Base-by-base conservation (phyloP, 2,329 filamentous ascomycete species). In the Ophiostoma triangulosporum region DNA sequence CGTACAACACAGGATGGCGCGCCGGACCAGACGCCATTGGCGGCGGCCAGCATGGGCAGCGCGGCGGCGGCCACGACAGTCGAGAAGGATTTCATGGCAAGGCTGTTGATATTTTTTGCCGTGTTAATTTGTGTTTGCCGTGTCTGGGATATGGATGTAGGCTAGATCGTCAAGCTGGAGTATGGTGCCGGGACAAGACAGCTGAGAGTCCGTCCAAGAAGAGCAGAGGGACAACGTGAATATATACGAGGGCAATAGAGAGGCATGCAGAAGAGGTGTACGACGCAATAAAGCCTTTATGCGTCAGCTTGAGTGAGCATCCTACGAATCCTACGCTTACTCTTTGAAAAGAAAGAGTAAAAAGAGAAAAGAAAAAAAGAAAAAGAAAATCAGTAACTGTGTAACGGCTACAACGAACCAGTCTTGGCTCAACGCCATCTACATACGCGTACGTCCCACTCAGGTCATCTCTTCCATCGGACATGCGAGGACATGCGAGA, bases 1-100 rank as follows among this genome's bases (percentile, higher is more conserved):
- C 69, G 60, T 62, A 72, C 70, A 57, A 69, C 70, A 57, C 70
- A 72, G 33, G 64, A 63, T 8, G 70, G 69, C 2, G 69, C 69
- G 15, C 66, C 70, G 53, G 56, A 57, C 60, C 63, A 70, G 66
- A 67, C 71, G 17, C 3, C 38, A 65, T 48, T n/a, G 46, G 46
- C 46, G 29, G 46, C 46, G 5, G 46, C 46, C 8, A 48, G 46
- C 26, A 48, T 17, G 26, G 45, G 45, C 14, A 48, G 45, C 12
- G n/a, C 15, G 68, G 70, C 45, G 8, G 65, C 65, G 46, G 59
- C 53, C 32, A 56, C 66, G n/a, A 63, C 8, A 22, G 29, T 32
- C 46, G 27, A 20, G 27, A 27, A 11, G 11, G n/a, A 22, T n/a
- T 48, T 48, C 46, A 48, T 48, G n/a, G 26, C 27, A n/a, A 17